A percentile compares a stretch with the other conserved stretches of the same genome.
phyloP scores from a whole-genome alignment of 2,329 filamentous ascomycete species.

The Boeremia lycopersici region DNA sequence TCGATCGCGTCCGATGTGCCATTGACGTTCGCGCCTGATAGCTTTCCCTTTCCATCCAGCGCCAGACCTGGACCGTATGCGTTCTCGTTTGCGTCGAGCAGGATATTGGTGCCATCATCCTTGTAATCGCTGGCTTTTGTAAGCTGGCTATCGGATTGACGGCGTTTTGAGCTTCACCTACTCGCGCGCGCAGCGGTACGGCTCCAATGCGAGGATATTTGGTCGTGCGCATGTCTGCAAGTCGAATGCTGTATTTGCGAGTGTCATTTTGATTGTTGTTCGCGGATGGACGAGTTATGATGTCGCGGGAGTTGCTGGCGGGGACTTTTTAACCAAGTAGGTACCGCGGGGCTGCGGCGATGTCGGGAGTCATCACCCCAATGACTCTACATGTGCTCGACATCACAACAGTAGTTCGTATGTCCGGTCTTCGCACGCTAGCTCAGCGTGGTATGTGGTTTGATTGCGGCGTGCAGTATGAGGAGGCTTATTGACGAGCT shows the following conservation, averaged over 20 bases:
- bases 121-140: slow-evolving; percentile 81
- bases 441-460: background rate
- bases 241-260: slow-evolving; percentile 50
- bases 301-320: slow-evolving; percentile 8
- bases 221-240: slow-evolving; percentile 57
- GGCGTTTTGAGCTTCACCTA: slow-evolving; percentile 43
- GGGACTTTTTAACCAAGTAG: slow-evolving; percentile 35
- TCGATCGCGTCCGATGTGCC: slow-evolving; percentile 53
- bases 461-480: background rate
- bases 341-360: slow-evolving; percentile 29
- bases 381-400: slow-evolving; percentile 8
- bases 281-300: slow-evolving; percentile 4
- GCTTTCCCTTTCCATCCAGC: slow-evolving; percentile 55
- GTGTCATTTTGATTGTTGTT: slow-evolving; percentile 29
- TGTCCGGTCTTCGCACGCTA: background rate
- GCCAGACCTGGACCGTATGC: slow-evolving; percentile 84
- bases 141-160: slow-evolving; percentile 7
- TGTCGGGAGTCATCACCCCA: slow-evolving; percentile 24
- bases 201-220: slow-evolving; percentile 60
- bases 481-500: background rate
- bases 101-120: slow-evolving; percentile 92
- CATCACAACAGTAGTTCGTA: background rate
- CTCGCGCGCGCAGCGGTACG: slow-evolving; percentile 62
- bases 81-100: slow-evolving; percentile 98
- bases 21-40: slow-evolving; percentile 52